Base-by-base conservation (phyloP, 768 basidiomycete species). In the Suillus alpinus region DNA sequence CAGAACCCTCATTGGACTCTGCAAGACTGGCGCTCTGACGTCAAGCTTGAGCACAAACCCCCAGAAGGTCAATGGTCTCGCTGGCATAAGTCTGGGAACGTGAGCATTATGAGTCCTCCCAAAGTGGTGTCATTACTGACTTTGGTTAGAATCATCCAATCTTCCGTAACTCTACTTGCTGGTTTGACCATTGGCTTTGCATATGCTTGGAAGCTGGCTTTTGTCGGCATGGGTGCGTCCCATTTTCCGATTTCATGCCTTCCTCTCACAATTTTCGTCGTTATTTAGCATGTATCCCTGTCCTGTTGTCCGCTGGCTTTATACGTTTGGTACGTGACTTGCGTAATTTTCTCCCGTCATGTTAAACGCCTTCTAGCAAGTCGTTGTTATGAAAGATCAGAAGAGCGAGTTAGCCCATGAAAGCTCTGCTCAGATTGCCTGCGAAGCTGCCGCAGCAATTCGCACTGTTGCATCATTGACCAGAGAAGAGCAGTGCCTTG, bases 381-480 rank as follows among this genome's bases (percentile, higher is more conserved):
- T 96, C 46, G 92, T 97, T 62, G 91, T 94, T 1, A 77, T 95
- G 63, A 96, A 95, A 72, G 94, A 92, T 67, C 83, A 90, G 68
- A 73, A 78, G 62, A 94, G 93, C 79, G 93, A 92, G 75, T 80
- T 80, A 66, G 78, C 87, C 0, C 92, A 97, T 69, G 91, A 88
- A 67, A 74, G 73, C 8, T 92, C 91, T 29, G 92, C 95, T 6
- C 94, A 96, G 61, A 71, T 95, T n/a, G 95, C 95, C 41, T 95
- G 94, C 65, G 95, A 98, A 73, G 93, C 94, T 34, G 92, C 94
- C 32, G 89, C 83, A 6, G 83, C 95, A 10, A 95, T 98, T 66
- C 84, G 92, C 40, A 97, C 95, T 1, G 94, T 98, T 37, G 94
- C 94, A 9, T 81, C 88, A 1, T 79, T 98, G 47, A 95, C 94